phyloP scores from a whole-genome alignment of 2,329 filamentous ascomycete species.

The Ophiostoma piceae region DNA sequence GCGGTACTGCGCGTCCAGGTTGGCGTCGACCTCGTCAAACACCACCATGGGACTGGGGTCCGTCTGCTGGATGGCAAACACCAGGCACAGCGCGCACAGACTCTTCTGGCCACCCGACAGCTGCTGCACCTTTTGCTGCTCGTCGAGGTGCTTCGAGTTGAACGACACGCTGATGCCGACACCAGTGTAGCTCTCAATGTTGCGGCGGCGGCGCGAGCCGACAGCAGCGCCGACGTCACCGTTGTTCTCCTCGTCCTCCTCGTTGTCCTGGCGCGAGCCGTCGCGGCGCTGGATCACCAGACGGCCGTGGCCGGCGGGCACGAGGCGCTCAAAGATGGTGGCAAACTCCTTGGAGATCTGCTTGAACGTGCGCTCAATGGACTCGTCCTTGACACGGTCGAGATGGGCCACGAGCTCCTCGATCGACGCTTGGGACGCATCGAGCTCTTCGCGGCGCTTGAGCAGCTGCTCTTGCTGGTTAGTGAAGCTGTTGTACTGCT shows the following conservation, averaged over 20 bases:
- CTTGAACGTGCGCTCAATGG: constrained; percentile 96
- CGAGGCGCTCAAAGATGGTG: constrained; percentile 87
- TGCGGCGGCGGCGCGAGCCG: constrained; percentile 53
- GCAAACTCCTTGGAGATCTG: constrained; percentile 93
- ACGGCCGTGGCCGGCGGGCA: constrained; percentile 85
- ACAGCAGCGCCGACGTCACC: constrained; percentile 51
- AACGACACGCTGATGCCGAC: constrained; percentile 97
- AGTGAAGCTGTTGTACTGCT: constrained; percentile 97
- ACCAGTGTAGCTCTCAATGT: constrained; percentile 91
- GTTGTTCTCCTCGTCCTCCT: constrained; percentile 59
- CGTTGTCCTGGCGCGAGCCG: constrained; percentile 62
- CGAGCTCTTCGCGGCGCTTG: constrained; percentile 78
- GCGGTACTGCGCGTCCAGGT: constrained; percentile 94
- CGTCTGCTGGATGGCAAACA: constrained; percentile 97
- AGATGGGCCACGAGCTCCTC: constrained; percentile 87
- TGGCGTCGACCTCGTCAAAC: constrained; percentile 98
- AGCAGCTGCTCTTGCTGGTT: constrained; percentile 82
- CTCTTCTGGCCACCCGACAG: constrained; percentile 97
- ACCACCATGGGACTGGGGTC: constrained; percentile 98
- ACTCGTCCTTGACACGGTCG: constrained; percentile 93
- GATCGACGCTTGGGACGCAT: constrained; percentile 79
- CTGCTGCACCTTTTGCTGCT: constrained; percentile 96
- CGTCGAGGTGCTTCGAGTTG: constrained; percentile 91
- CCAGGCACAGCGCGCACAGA: constrained; percentile 93
- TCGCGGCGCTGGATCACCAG: constrained; percentile 89